Evolutionary conservation across 148 eudicot species (phyloP).

Genomic region (Arbutus unedo): DNA sequence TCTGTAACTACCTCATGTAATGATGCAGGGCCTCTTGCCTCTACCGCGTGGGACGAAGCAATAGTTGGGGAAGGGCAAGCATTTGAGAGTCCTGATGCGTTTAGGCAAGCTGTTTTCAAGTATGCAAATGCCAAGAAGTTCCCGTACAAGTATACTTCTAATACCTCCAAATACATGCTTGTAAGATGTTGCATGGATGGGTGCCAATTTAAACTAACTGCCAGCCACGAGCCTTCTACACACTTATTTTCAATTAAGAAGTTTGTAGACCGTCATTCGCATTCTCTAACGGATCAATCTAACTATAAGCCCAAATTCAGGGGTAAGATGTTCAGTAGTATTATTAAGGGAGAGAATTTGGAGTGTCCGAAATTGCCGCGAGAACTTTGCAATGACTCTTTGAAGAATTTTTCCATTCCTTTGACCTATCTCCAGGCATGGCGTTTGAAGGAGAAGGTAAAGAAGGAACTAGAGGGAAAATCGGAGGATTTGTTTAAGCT

Average conservation of each 20-base stretch:
- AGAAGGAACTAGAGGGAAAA: slow-evolving; percentile 7
- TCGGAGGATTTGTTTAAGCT: slow-evolving; percentile 4
- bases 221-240: slow-evolving; percentile 8
- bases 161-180: slow-evolving; percentile 11
- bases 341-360: slow-evolving; percentile 12
- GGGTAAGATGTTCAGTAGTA: slow-evolving; percentile 3
- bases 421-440: slow-evolving; percentile 17
- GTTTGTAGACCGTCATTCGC: slow-evolving; percentile 11
- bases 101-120: slow-evolving; percentile 10
- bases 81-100: slow-evolving; percentile 9
- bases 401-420: slow-evolving; percentile 10
- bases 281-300: slow-evolving; percentile 2
- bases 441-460: slow-evolving; percentile 13
- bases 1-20: slow-evolving; percentile 1
- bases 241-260: slow-evolving; percentile 12
- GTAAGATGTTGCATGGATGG: slow-evolving; percentile 10
- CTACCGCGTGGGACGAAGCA: slow-evolving; percentile 10
- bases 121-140: slow-evolving; percentile 11
- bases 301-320: slow-evolving; percentile 12
- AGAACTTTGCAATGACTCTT: slow-evolving; percentile 13
- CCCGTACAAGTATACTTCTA: slow-evolving; percentile 8
- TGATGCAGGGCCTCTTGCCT: background rate
- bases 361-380: slow-evolving; percentile 9
- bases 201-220: slow-evolving; percentile 13
- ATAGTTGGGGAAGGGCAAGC: slow-evolving; percentile 16